phyloP scores from a whole-genome alignment of 257 asterid species.

The Prunella vulgaris region DNA sequence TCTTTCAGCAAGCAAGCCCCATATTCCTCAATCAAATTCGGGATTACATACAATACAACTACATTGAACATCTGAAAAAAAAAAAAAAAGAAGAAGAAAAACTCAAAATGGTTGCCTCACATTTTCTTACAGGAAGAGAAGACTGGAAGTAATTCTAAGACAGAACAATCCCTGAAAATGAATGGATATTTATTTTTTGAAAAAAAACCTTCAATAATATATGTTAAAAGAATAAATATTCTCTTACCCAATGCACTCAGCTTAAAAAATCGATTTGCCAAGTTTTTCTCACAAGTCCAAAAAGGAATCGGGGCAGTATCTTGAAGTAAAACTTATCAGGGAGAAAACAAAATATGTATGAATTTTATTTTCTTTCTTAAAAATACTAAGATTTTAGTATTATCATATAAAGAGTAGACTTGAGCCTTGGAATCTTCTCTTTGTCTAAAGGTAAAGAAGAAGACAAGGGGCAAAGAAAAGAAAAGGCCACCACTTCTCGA shows the following conservation, averaged over 20 bases:
- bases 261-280: neutral
- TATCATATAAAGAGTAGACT: neutral
- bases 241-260: neutral
- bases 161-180: neutral
- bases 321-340: neutral
- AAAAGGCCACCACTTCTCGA: constrained; percentile 29
- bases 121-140: neutral
- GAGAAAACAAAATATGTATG: neutral
- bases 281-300: neutral
- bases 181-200: neutral
- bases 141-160: neutral
- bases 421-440: constrained; percentile 36
- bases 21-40: neutral
- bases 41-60: neutral
- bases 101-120: neutral
- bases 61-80: neutral
- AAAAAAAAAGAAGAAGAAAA: neutral
- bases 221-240: neutral
- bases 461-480: constrained; percentile 24
- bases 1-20: neutral
- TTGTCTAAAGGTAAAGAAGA: constrained; percentile 40
- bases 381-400: neutral
- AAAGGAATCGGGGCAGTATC: neutral
- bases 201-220: neutral
- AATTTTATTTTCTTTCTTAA: neutral